Percentiles rank a stretch among this genome's conserved stretches.
These are phyloP conservation scores for Tetradesmus obliquus DNA, from an alignment of 139 green algal species.

Conservation along the genomic window DNA sequence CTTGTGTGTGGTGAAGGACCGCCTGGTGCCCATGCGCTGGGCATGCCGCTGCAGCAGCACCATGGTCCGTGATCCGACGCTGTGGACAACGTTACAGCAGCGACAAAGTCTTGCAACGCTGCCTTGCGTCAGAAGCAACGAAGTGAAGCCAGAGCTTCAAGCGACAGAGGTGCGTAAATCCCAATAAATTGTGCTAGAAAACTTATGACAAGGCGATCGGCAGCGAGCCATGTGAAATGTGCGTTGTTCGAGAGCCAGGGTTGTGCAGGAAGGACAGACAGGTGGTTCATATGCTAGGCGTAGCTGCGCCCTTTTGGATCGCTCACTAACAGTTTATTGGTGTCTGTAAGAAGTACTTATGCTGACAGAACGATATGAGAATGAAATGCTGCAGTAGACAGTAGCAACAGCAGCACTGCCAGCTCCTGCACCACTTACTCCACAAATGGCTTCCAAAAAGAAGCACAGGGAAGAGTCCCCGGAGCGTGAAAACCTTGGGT, in stretches of 20 bases:
- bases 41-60: background rate
- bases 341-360: no score
- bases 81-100: background rate
- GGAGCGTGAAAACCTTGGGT: constrained; percentile 67
- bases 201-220: background rate
- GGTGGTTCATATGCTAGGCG: background rate
- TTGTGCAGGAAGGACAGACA: background rate
- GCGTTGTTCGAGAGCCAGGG: background rate
- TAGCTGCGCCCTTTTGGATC: background rate
- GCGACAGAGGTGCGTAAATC: background rate
- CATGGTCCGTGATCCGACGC: background rate
- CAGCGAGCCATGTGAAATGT: background rate
- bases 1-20: background rate
- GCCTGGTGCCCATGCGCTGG: background rate
- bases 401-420: background rate
- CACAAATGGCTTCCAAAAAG: background rate
- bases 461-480: constrained; percentile 20
- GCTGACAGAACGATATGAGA: background rate
- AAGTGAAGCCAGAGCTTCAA: background rate
- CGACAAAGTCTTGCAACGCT: background rate
- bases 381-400: background rate
- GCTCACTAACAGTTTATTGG: background rate
- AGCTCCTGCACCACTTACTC: background rate
- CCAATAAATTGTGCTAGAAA: background rate
- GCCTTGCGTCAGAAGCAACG: background rate